Conservation (phyloP, 495 filamentous ascomycete genomes). For the Aspergillus nanangensis region DNA sequence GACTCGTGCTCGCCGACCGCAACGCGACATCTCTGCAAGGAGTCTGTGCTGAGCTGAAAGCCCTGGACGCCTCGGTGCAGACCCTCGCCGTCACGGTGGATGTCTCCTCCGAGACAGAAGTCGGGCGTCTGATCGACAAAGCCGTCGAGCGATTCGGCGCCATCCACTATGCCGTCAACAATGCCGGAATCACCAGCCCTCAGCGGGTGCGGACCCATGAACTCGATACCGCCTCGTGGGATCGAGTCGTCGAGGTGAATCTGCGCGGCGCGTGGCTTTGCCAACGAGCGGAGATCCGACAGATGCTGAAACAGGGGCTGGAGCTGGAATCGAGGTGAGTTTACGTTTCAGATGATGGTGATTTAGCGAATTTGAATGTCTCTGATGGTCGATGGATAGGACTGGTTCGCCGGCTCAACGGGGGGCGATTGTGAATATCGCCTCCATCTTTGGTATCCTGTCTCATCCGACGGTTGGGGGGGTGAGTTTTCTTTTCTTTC, state of each 20-base stretch:
- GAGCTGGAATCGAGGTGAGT: not conserved
- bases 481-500: not conserved
- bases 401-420: slow-evolving; percentile 4
- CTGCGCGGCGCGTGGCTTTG: slow-evolving; percentile 10
- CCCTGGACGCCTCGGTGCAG: not conserved
- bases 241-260: slow-evolving; percentile 5
- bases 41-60: not conserved
- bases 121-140: not conserved
- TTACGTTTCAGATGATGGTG: no score
- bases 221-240: not conserved
- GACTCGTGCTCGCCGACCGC: slow-evolving; percentile 6
- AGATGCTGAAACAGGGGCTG: slow-evolving; percentile 3
- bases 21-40: not conserved
- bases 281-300: slow-evolving; percentile 4
- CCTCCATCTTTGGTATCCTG: slow-evolving; percentile 6
- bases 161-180: slow-evolving; percentile 13
- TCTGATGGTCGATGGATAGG: not conserved
- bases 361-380: not conserved
- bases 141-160: slow-evolving; percentile 4
- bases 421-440: slow-evolving; percentile 10
- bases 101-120: slow-evolving; percentile 4
- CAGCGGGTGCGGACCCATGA: slow-evolving; percentile 3
- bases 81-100: not conserved
- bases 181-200: slow-evolving; percentile 8
- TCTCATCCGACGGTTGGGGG: slow-evolving; percentile 9